Percentiles rank a stretch among this genome's conserved stretches.
These are phyloP conservation scores for Cardiosporidium cionae DNA, from an alignment of 169 alveolate genomes.

Conservation along the genomic window DNA sequence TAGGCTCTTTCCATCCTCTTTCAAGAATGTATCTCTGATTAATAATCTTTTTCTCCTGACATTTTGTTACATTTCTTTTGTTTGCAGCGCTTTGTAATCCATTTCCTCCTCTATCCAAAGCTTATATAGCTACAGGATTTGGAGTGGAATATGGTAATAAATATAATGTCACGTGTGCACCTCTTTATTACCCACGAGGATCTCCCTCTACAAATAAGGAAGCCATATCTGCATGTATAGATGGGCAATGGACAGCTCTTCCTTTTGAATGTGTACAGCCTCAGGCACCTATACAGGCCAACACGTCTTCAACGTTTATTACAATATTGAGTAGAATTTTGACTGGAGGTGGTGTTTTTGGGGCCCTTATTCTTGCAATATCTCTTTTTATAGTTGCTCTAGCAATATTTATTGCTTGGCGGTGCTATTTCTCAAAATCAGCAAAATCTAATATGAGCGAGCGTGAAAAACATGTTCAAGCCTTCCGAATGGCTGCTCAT, in stretches of 20 bases:
- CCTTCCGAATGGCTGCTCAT: neutral
- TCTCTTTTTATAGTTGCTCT: neutral
- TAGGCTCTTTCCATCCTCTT: no score
- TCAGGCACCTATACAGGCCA: neutral
- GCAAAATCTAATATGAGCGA: neutral
- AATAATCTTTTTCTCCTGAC: no score
- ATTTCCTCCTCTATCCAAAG: neutral
- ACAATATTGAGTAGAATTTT: neutral
- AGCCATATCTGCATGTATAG: neutral
- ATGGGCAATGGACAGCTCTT: neutral
- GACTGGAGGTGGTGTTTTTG: neutral
- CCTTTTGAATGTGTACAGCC: neutral
- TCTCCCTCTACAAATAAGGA: no score
- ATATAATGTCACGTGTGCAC: neutral
- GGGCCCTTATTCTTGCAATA: neutral
- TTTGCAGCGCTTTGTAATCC: neutral
- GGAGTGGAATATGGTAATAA: neutral
- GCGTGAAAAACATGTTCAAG: neutral
- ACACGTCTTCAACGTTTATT: neutral
- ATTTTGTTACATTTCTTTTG: no score
- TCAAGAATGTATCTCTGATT: no score
- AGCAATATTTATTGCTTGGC: neutral
- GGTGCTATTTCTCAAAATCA: neutral
- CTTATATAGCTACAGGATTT: neutral
- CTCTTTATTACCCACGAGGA: no score